Base-by-base conservation (phyloP, 108 stramenopile genomes). In the Poteriospumella lacustris region DNA sequence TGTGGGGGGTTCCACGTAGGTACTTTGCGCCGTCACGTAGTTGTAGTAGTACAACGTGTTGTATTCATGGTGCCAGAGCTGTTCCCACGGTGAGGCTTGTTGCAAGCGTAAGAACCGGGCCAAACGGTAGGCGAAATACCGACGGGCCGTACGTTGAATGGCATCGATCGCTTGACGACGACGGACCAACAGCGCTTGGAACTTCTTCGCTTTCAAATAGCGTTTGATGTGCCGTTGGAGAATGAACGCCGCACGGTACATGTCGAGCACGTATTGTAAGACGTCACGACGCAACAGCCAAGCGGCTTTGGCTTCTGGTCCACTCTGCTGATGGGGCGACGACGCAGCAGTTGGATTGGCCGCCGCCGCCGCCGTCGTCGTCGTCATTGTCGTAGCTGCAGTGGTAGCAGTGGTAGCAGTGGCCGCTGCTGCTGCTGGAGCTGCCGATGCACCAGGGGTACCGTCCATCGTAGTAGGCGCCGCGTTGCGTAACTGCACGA, bases 11-110 rank as follows among this genome's bases (percentile, higher is more conserved):
- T 82, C 78, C 78, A 43, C 76, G 0, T 31, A 72, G 0, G 81
- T n/a, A 81, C 79, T 36, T 38, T 68, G 76, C 68, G 69, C 31
- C 40, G 56, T 19, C 68, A 72, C 81, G 58, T 78, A 77, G 69
- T 78, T 58, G 78, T 78, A 83, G 81, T 81, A 83, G 42, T 83
- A 83, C 1, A 82, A 79, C n/a, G 5, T 1, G 1, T 68, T 15
- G 9, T 19, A 39, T 36, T 76, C 42, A 36, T 79, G 68, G 28
- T 83, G 76, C 81, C 78, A 82, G 26, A 83, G 81, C 68, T 83
- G 81, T 36, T 83, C 82, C 82, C 82, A 83, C 47, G 43, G 39
- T 39, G 80, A 81, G 9, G 19, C 42, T 59, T 77, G 81, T 42
- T 83, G 81, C 34, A 39, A 36, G 39, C 42, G n/a, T 19, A 83